Percentiles rank a stretch among this genome's conserved stretches.
These are phyloP conservation scores for Clohesyomyces aquaticus DNA, from an alignment of 495 filamentous ascomycete species.

Conservation along the genomic window DNA sequence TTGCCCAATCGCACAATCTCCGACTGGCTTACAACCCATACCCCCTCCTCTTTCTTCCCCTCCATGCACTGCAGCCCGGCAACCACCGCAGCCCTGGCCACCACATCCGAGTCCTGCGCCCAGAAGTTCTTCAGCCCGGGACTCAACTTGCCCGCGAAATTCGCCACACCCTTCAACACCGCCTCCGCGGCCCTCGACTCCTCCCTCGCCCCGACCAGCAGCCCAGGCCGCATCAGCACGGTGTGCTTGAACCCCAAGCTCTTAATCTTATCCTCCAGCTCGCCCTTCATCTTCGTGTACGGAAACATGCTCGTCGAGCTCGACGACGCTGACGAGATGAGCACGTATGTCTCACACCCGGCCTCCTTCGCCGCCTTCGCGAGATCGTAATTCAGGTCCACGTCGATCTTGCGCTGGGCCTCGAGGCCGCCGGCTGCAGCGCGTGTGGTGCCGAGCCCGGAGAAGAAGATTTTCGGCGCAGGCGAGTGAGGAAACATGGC, in stretches of 20 bases:
- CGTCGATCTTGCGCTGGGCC: constrained; percentile 57
- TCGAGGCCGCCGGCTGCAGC: constrained; percentile 53
- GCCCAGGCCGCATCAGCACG: constrained; percentile 73
- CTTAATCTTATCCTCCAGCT: constrained; percentile 77
- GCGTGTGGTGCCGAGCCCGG: constrained; percentile 54
- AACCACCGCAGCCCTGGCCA: constrained; percentile 72
- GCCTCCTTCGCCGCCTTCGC: constrained; percentile 55
- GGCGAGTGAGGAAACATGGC: constrained; percentile 47
- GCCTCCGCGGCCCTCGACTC: constrained; percentile 57
- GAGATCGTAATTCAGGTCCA: constrained; percentile 54
- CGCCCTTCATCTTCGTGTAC: constrained; percentile 74
- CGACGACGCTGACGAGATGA: constrained; percentile 47
- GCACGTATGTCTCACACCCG: constrained; percentile 56
- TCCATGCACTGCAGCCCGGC: constrained; percentile 52
- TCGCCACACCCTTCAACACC: constrained; percentile 55
- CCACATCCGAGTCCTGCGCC: constrained; percentile 75
- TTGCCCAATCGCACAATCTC: constrained; percentile 47
- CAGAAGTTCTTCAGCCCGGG: constrained; percentile 62
- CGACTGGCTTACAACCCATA: constrained; percentile 40
- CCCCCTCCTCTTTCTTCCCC: constrained; percentile 44
- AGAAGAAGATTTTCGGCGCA: constrained; percentile 49
- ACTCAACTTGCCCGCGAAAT: constrained; percentile 58
- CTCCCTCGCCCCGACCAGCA: constrained; percentile 72
- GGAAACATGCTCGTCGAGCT: constrained; percentile 27
- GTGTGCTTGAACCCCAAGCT: constrained; percentile 71